Evolutionary conservation across 345 rosid genomes (phyloP), one percentile per base, ranked within the genome.

Genomic region (Excoecaria agallocha): DNA sequence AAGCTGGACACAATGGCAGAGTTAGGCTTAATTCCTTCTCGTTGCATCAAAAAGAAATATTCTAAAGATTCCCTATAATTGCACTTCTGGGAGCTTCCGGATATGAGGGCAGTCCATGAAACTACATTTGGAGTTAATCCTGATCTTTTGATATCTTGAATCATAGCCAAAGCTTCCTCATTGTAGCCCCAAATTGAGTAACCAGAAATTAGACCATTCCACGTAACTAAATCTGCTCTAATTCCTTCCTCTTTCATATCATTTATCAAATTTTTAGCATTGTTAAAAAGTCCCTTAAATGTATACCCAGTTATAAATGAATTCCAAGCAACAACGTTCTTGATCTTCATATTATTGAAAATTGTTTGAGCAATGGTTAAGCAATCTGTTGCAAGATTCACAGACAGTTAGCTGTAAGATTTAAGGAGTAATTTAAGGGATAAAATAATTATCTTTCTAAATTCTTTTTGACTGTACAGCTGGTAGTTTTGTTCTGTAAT

Each of bases 61-160:
- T 82, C 76, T 0, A 89, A 80, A 58, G 93, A 84, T 66, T 82
- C 83, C 78, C 69, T 49, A 76, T 82, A 80, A 19, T 82, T 84
- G 68, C 75, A 83, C 0, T 80, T 82, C 78, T 83, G 86, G 16
- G 87, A 84, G 79, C 81, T 74, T 6, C 93, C 90, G 50, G 90
- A 89, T 74, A 89, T 80, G 11, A 93, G 74, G n/a, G 94, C 82
- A 55, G 94, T 93, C 98, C 96, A 93, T 8, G 93, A 83, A 55
- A 88, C 84, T 78, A 91, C 94, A 46, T 82, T 79, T 64, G 96
- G 94, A 70, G 46, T 50, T 50, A 86, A 77, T 38, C 91, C 88
- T 9, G 83, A 84, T 51, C 69, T 64, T 63, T 83, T 85, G 76
- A 89, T 86, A 75, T 82, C 82, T 72, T 74, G 73, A 78, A 91